These are phyloP conservation scores for Penicillium capsulatum DNA, from an alignment of 2,329 filamentous ascomycete genomes.

Conservation along the genomic window DNA sequence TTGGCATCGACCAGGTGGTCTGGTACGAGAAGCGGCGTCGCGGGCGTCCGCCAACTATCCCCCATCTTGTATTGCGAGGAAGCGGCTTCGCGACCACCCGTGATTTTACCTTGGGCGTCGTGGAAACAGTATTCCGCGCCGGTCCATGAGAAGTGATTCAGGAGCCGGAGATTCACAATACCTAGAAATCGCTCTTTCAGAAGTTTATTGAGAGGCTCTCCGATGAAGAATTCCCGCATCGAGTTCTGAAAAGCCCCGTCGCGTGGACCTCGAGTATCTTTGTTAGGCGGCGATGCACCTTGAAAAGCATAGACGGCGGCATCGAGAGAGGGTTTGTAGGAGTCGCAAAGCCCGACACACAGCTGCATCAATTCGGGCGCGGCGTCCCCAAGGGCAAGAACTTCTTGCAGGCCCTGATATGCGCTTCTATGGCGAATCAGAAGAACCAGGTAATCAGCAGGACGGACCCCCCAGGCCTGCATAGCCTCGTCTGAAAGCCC, in stretches of 20 bases:
- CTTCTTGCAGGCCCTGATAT: constrained; percentile 58
- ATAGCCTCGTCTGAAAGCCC: constrained; percentile 69
- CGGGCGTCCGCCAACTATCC: constrained; percentile 23
- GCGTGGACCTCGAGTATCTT: background rate
- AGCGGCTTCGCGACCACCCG: constrained; percentile 8
- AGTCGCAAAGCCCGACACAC: constrained; percentile 65
- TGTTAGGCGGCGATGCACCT: background rate
- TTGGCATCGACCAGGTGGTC: constrained; percentile 47
- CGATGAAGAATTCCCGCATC: constrained; percentile 61
- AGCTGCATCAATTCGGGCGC: constrained; percentile 50
- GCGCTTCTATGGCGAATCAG: constrained; percentile 61
- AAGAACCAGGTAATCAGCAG: constrained; percentile 67
- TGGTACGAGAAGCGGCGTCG: constrained; percentile 44
- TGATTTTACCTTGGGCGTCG: constrained; percentile 40
- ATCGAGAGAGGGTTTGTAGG: constrained; percentile 63
- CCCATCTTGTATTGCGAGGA: constrained; percentile 15
- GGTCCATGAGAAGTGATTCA: constrained; percentile 59
- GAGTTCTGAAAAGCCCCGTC: background rate
- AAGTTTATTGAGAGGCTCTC: constrained; percentile 64
- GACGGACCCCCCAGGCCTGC: constrained; percentile 69
- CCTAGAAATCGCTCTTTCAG: constrained; percentile 62
- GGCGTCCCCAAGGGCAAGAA: constrained; percentile 43
- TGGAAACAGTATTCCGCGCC: constrained; percentile 60
- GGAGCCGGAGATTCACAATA: constrained; percentile 58
- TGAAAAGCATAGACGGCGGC: constrained; percentile 54